Conservation (phyloP, 2,329 filamentous ascomycete species). For the Fusarium pininemorale region DNA sequence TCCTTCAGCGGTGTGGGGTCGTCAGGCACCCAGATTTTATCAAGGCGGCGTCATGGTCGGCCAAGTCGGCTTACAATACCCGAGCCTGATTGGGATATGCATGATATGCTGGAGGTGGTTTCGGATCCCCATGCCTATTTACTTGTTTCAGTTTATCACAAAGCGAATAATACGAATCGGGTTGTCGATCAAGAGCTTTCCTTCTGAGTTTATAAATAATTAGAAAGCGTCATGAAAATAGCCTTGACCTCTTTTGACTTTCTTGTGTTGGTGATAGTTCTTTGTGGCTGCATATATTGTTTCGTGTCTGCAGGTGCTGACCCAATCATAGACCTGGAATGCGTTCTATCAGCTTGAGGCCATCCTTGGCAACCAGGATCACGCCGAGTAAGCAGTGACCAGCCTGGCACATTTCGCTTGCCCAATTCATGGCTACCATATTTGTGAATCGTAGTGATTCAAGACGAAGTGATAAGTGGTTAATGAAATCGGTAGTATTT, state of each 20-base stretch:
- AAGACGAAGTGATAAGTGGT: too few relatives aligned
- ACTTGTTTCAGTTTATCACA: not conserved
- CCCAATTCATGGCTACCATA: too few relatives aligned
- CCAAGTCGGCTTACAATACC: not conserved
- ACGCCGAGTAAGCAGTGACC: too few relatives aligned
- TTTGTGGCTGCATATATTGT: not conserved
- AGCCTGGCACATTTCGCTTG: not conserved
- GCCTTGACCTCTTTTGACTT: fast-evolving
- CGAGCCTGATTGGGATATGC: not conserved
- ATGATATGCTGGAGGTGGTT: too few relatives aligned
- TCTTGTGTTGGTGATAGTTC: not conserved
- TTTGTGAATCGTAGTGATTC: too few relatives aligned
- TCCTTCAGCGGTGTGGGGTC: too few relatives aligned
- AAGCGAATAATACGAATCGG: too few relatives aligned
- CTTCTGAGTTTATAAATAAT: too few relatives aligned
- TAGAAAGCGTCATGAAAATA: too few relatives aligned
- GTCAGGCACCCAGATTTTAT: fast-evolving
- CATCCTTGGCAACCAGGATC: not conserved
- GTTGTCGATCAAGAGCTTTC: too few relatives aligned
- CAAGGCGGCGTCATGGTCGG: not conserved
- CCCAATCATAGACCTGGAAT: not conserved
- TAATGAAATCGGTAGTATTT: too few relatives aligned
- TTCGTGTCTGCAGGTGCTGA: not conserved
- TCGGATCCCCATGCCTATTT: not conserved
- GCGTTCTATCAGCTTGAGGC: not conserved